Base-by-base conservation (phyloP, 805 yeast species). In the Kuraishia borneana region DNA sequence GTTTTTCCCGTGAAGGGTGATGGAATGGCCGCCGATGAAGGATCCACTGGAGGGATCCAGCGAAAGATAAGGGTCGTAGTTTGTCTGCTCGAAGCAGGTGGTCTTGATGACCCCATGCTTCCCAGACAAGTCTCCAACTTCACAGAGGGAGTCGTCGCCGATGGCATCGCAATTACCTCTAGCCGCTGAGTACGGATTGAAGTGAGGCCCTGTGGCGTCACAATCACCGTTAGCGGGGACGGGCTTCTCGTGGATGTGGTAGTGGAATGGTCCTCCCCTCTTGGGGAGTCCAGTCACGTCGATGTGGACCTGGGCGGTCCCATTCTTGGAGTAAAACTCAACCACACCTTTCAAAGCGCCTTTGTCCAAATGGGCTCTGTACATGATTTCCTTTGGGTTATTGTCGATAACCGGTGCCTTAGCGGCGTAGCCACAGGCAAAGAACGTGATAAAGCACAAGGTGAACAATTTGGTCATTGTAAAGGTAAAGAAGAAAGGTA, bases 111-210 rank as follows among this genome's bases (percentile, higher is more conserved):
- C 68, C 9, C 89, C 89, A 54, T 80, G 87, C 51, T 79, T 80
- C 30, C 89, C 89, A 23, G 83, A 70, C 45, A 80, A 69, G 48
- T 80, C 88, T 38, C 89, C 89, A 28, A 79, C 71, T 53, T 76
- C 76, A 51, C 85, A 80, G 23, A 51, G 59, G 6, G 76, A 52
- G 52, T 79, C 79, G 43, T 67, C 61, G 13, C 59, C 60, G 37
- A 61, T 60, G 19, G 52, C 43, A 35, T 68, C 76, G 53, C 84
- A 77, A 8, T 42, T 45, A 32, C 61, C 63, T 16, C 62, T 53
- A 7, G 68, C 54, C 5, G 83, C 78, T 36, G 59, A 49, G 48
- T 67, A 78, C 3, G 88, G 88, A 46, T 80, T 77, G 39, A 80
- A 73, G 42, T 74, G 79, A 14, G 52, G 54, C 9, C 76, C 78